These are phyloP conservation scores for Phytopythium kandeliae DNA, from an alignment of 352 stramenopile species.

Conservation along the genomic window DNA sequence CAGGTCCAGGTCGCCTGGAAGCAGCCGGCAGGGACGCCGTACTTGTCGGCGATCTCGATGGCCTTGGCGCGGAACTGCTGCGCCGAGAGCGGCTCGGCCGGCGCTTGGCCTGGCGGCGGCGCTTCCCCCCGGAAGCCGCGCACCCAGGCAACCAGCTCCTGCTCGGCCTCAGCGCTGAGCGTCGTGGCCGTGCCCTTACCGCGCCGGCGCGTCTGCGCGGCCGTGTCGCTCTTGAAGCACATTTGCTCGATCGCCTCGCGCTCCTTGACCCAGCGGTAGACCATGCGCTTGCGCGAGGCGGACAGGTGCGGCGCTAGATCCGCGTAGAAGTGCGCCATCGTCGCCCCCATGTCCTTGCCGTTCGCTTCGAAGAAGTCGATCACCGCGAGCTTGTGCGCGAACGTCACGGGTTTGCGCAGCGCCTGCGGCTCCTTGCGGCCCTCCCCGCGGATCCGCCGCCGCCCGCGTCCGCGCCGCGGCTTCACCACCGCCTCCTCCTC, in stretches of 20 bases:
- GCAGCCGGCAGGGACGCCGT: constrained; percentile 22
- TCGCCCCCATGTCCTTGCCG: constrained; percentile 32
- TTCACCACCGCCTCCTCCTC: neutral
- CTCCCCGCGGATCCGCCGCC: constrained; percentile 1
- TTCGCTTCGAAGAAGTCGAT: constrained; percentile 33
- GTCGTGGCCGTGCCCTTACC: constrained; percentile 34
- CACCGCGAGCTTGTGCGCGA: constrained; percentile 34
- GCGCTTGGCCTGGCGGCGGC: constrained; percentile 2
- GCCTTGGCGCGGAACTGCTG: constrained; percentile 25
- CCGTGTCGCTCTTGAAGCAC: constrained; percentile 19
- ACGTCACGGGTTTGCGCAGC: constrained; percentile 29
- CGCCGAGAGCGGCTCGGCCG: constrained; percentile 10
- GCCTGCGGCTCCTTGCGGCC: constrained; percentile 25
- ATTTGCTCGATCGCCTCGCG: constrained; percentile 13
- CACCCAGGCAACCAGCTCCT: constrained; percentile 32
- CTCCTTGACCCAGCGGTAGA: constrained; percentile 43
- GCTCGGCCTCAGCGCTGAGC: constrained; percentile 20
- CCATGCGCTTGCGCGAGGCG: constrained; percentile 38
- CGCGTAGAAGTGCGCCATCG: constrained; percentile 26
- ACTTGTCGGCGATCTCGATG: constrained; percentile 28
- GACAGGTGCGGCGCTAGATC: constrained; percentile 11
- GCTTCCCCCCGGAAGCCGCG: constrained; percentile 7
- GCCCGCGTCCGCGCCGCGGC: neutral
- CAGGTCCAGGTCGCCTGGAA: constrained; percentile 45
- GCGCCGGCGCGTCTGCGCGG: constrained; percentile 22